phyloP scores from a whole-genome alignment of 495 filamentous ascomycete genomes.

The Endocarpon pusillum region DNA sequence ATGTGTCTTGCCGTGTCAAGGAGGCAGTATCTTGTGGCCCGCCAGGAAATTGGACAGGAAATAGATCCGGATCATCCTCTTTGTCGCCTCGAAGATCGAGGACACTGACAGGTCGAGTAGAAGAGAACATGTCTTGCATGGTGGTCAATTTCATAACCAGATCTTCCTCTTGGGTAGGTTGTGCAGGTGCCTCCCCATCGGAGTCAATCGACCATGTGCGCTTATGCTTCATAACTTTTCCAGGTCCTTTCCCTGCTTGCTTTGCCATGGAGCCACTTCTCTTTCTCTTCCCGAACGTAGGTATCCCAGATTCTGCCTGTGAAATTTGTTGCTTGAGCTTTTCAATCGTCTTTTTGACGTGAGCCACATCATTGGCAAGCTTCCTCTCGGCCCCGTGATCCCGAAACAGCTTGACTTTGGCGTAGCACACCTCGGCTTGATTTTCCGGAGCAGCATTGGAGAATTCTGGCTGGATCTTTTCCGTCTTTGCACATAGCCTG shows the following conservation, averaged over 20 bases:
- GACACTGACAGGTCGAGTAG: slow-evolving; percentile 69
- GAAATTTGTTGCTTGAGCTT: slow-evolving; percentile 84
- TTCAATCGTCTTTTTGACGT: slow-evolving; percentile 85
- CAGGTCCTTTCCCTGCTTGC: slow-evolving; percentile 34
- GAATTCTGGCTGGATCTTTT: slow-evolving; percentile 28
- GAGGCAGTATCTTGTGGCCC: slow-evolving; percentile 39
- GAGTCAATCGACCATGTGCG: slow-evolving; percentile 95
- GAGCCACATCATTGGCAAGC: slow-evolving; percentile 80
- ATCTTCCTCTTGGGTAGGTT: slow-evolving; percentile 67
- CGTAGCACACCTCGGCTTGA: slow-evolving; percentile 62
- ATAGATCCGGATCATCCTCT: slow-evolving; percentile 73
- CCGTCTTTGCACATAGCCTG: slow-evolving; percentile 78
- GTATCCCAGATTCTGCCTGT: slow-evolving; percentile 75
- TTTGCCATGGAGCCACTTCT: slow-evolving; percentile 38
- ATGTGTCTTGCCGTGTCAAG: slow-evolving; percentile 31
- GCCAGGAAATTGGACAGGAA: slow-evolving; percentile 61
- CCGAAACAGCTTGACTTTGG: slow-evolving; percentile 91
- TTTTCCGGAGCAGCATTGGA: slow-evolving; percentile 26
- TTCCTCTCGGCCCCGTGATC: slow-evolving; percentile 95
- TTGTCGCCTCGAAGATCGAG: slow-evolving; percentile 72
- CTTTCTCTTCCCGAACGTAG: slow-evolving; percentile 79
- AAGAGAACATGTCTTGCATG: slow-evolving; percentile 92
- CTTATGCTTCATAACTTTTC: slow-evolving; percentile 78
- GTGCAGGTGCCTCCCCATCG: slow-evolving; percentile 45
- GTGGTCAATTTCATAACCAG: slow-evolving; percentile 66